Percentiles rank a stretch among this genome's conserved stretches.
Conservation (phyloP, 1,284 basidiomycete species). For the Xerocomus amazonicus region DNA sequence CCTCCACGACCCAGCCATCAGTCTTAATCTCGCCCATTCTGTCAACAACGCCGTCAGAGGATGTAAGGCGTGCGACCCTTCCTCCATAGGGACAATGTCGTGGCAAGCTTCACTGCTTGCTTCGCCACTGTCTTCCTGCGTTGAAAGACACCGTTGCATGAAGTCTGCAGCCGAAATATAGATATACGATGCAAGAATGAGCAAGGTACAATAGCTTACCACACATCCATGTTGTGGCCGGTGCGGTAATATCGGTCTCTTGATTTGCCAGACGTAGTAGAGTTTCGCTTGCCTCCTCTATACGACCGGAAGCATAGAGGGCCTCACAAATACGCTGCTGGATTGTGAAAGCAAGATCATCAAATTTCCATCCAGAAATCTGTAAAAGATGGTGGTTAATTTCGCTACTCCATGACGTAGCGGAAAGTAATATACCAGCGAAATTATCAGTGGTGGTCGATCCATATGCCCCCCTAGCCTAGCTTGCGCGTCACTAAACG, state of each 20-base stretch:
- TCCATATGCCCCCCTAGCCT: background rate
- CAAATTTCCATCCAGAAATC: constrained; percentile 7
- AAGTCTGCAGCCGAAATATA: background rate
- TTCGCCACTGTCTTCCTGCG: background rate
- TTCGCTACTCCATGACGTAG: background rate
- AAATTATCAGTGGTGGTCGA: background rate
- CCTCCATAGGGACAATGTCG: background rate
- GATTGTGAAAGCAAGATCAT: background rate
- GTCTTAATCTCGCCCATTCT: background rate
- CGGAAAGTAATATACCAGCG: background rate
- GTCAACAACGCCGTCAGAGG: background rate
- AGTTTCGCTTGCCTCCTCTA: background rate
- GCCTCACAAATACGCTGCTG: background rate
- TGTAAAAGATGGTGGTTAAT: background rate
- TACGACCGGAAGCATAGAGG: background rate
- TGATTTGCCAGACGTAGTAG: background rate
- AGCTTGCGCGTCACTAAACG: background rate
- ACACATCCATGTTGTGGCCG: background rate
- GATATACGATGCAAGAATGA: too few relatives aligned
- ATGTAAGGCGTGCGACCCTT: background rate
- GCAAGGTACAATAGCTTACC: background rate
- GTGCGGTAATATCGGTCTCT: background rate
- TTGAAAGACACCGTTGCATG: constrained; percentile 1
- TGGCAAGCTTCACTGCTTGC: background rate
- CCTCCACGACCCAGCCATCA: background rate